These are phyloP conservation scores for Dorcoceras hygrometricum DNA, from an alignment of 257 asterid species.

Conservation along the genomic window DNA sequence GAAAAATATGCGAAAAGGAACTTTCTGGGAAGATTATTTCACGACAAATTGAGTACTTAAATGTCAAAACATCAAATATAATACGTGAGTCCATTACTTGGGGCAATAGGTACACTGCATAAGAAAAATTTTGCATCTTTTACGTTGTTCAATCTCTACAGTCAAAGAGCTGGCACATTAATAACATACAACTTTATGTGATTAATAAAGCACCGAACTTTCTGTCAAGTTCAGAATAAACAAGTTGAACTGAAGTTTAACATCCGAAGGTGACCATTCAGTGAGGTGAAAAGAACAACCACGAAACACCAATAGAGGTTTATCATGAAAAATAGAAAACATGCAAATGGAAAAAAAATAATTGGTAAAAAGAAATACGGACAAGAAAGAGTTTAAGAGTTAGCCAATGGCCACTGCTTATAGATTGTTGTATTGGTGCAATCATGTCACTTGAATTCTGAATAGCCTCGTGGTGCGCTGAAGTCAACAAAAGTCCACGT, in stretches of 20 bases:
- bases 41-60: neutral
- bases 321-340: conserved; percentile 18
- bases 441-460: conserved; percentile 50
- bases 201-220: conserved; percentile 4
- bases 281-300: conserved; percentile 10
- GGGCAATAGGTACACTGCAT: conserved; percentile 1
- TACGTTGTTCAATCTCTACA: conserved; percentile 2
- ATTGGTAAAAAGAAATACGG: conserved; percentile 32
- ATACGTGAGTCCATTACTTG: neutral
- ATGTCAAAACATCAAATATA: conserved; percentile 2
- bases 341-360: neutral
- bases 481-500: conserved; percentile 68
- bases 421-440: conserved; percentile 39
- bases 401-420: conserved; percentile 76
- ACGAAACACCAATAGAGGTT: neutral
- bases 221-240: neutral
- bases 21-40: neutral
- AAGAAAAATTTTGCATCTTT: neutral
- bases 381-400: conserved; percentile 91
- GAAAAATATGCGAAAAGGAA: conserved; percentile 7
- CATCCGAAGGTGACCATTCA: conserved; percentile 7
- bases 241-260: conserved; percentile 9
- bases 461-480: conserved; percentile 56
- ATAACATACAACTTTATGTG: neutral
- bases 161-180: conserved; percentile 7